These are phyloP conservation scores for Nevesoporus exiguus DNA, from an alignment of 768 basidiomycete species.

Conservation along the genomic window DNA sequence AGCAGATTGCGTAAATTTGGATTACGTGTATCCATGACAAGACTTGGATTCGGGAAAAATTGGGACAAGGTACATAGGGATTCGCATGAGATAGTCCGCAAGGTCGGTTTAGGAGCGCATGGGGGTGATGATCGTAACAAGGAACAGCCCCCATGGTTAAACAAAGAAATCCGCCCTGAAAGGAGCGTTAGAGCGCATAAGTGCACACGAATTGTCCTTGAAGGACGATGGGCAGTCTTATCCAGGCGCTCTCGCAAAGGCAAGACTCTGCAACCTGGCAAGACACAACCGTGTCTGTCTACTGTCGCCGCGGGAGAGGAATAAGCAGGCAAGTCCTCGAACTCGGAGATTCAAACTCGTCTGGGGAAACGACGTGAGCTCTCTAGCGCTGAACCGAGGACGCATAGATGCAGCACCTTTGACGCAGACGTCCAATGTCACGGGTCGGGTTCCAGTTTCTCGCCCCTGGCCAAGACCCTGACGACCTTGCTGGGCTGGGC, in stretches of 20 bases:
- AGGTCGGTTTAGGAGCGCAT: conserved; percentile 10
- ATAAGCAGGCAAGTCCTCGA: conserved; percentile 20
- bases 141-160: conserved; percentile 14
- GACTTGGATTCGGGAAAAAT: conserved; percentile 8
- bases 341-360: conserved; percentile 13
- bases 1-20: conserved; percentile 7
- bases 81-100: conserved; percentile 29
- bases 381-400: neutral
- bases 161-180: conserved; percentile 22
- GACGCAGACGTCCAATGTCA: conserved; percentile 7
- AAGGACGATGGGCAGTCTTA: conserved; percentile 20
- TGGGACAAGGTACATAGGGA: conserved; percentile 24
- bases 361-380: conserved; percentile 6
- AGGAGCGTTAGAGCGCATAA: conserved; percentile 18
- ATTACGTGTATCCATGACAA: conserved; percentile 11
- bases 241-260: conserved; percentile 18
- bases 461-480: conserved; percentile 77
- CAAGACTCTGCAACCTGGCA: conserved; percentile 23
- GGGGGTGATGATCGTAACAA: conserved; percentile 13
- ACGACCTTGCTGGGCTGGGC: conserved; percentile 73
- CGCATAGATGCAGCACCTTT: conserved; percentile 11
- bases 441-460: conserved; percentile 65
- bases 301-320: conserved; percentile 15
- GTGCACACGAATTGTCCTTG: conserved; percentile 26
- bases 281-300: conserved; percentile 24